Evolutionary conservation across 129 eudicot species (phyloP), one percentile per base, ranked within the genome.

Genomic region (Chrysanthemum lavandulifolium): DNA sequence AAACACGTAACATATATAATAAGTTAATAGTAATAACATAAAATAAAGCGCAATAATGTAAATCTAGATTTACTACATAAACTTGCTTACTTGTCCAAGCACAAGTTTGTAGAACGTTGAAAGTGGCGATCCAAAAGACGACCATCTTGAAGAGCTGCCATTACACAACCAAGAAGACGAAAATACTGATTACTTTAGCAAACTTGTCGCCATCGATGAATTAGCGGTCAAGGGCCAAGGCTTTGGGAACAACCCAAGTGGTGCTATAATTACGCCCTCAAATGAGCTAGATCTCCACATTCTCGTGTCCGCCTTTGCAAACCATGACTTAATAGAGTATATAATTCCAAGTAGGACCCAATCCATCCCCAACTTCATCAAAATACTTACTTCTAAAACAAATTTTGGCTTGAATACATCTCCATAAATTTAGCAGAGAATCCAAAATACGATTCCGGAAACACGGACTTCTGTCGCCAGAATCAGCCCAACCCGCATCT

Each of bases 71-170:
- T 53, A 55, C 31, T 5, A 68, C 47, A 29, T 1, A 62, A 51
- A 2, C 13, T 36, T 36, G 48, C 86, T 65, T 82, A 94, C 98
- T 54, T 90, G 97, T 73, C 96, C 97, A 73, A 87, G 96, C 48
- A 90, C 79, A 72, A 93, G 92, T 69, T 93, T 93, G 73, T 93
- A 90, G 48, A 93, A 93, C 0, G 91, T 75, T 12, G 96, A 90
- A 54, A 93, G 78, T 1, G 97, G 83, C 25, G 65, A 73, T 93
- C 98, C 86, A 94, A 82, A 77, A 94, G 89, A 79, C 98, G 76
- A 33, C 98, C 98, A 80, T 94, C 98, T 75, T 94, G 98, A 72
- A 90, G 97, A 58, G 98, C 98, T 76, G 97, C 97, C 91, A 90
- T 84, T 45, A 93, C 97, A 60, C 97, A 76, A n/a, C 98, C 98